Conservation (phyloP, 2,329 filamentous ascomycete genomes). For the Grosmannia clavigera region DNA sequence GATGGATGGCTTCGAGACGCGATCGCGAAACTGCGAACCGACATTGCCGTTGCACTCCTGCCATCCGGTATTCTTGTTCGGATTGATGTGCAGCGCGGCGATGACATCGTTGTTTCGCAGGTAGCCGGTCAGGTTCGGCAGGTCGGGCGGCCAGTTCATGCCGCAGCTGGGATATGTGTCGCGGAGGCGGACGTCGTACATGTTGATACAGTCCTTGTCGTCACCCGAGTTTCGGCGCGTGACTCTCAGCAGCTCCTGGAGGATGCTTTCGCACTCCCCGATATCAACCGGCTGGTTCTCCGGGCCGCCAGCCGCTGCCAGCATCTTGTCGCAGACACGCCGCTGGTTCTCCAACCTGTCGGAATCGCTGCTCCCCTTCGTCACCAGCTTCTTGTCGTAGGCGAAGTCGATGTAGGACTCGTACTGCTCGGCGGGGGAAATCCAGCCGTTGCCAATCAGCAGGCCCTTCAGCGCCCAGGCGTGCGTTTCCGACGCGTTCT, state of each 20-base stretch:
- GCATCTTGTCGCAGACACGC: constrained; percentile 52
- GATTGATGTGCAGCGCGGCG: constrained; percentile 68
- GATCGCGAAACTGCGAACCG: constrained; percentile 54
- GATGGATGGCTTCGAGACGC: constrained; percentile 60
- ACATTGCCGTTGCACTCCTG: constrained; percentile 78
- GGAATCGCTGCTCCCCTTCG: constrained; percentile 51
- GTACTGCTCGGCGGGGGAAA: constrained; percentile 83
- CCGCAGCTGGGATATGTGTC: constrained; percentile 77
- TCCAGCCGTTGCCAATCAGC: constrained; percentile 96
- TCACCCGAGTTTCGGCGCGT: constrained; percentile 42
- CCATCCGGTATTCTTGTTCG: constrained; percentile 79
- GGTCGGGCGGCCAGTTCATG: constrained; percentile 95
- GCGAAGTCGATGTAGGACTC: constrained; percentile 72
- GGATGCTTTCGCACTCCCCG: constrained; percentile 59
- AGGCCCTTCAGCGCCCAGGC: constrained; percentile 74
- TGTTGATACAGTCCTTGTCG: constrained; percentile 63
- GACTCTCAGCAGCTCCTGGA: constrained; percentile 57
- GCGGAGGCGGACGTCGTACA: constrained; percentile 87
- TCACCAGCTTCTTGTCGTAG: constrained; percentile 61
- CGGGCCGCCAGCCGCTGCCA: constrained; percentile 29
- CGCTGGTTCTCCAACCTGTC: constrained; percentile 57
- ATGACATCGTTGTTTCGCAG: constrained; percentile 71
- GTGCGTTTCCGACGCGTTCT: constrained; percentile 33
- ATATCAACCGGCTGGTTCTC: constrained; percentile 49
- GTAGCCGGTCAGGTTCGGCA: constrained; percentile 67